Evolutionary conservation across 306 rosid species (phyloP), one percentile per base, ranked within the genome.

Genomic region (Lablab purpureus): DNA sequence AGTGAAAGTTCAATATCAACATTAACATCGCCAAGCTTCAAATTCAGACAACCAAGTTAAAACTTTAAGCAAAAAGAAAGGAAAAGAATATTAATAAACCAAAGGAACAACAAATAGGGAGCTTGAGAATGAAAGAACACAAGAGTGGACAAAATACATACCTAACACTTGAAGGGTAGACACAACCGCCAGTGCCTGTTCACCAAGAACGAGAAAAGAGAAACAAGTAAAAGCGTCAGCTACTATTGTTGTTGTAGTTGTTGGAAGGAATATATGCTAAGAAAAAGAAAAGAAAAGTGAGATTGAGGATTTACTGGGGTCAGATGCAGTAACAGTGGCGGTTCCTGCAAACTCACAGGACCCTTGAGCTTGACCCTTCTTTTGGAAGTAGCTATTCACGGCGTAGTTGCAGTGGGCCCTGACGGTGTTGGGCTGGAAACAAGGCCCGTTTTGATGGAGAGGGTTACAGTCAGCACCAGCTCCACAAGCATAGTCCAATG

Each of bases 381-480:
- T 89, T 13, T 93, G 98, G 85, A 87, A 93, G 34, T 73, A 93
- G 87, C 98, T 93, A 71, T 93, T 93, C 2, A 90, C 90, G n/a
- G 98, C 98, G 37, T 77, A 93, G 83, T 36, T 85, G 43, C 98
- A 93, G 73, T 93, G 98, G 70, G 91, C 84, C 85, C 77, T 90
- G 0, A 93, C 88, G 8, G 83, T 82, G 91, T 91, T 86, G 4
- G 98, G 98, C 27, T 86, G 65, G 76, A 56, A 93, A 79, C 98
- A 93, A n/a, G 64, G 80, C 0, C 82, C 97, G 5, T 47, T 74
- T 74, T 47, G 76, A 54, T 83, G 90, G 36, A 90, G 67, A 9
- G 97, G 85, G 89, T 71, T 81, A 52, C 98, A 93, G 71, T 93
- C 98, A 67, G 95, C 98, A 5, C 98, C 98, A 25, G 94, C 92